These are phyloP conservation scores for Mycosphaerella sp. DNA, from an alignment of 2,329 filamentous ascomycete species.

Conservation along the genomic window DNA sequence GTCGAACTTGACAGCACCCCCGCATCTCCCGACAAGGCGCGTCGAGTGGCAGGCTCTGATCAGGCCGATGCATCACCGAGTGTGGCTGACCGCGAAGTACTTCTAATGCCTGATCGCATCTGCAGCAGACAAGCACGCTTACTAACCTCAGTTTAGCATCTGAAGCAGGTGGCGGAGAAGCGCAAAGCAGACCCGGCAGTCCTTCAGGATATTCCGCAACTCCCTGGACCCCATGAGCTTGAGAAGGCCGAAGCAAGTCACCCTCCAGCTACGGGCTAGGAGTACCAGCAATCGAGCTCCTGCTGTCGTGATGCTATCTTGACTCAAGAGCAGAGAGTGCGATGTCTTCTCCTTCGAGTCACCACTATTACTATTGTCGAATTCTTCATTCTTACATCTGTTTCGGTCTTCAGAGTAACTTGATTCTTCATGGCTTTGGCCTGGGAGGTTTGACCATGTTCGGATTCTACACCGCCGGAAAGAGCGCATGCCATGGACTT, in stretches of 20 bases:
- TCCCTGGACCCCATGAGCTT: slow-evolving; percentile 42
- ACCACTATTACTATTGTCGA: not conserved
- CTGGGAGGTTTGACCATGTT: not conserved
- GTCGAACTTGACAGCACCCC: slow-evolving; percentile 42
- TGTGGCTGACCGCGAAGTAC: slow-evolving; percentile 26
- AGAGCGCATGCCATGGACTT: not conserved
- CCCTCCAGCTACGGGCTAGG: not conserved
- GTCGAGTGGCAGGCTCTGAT: slow-evolving; percentile 20
- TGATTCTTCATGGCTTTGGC: not conserved
- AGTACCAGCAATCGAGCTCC: not conserved
- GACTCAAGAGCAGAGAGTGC: no score
- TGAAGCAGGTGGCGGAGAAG: slow-evolving; percentile 35
- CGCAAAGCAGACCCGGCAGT: slow-evolving; percentile 41
- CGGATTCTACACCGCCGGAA: not conserved
- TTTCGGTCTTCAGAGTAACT: no score
- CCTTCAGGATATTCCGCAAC: slow-evolving; percentile 41
- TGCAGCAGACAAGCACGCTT: not conserved
- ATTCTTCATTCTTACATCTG: not conserved
- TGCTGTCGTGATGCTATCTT: no score
- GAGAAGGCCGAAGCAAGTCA: slow-evolving; percentile 27
- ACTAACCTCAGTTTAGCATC: not conserved
- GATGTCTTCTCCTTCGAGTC: not conserved
- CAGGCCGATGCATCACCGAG: slow-evolving; percentile 14
- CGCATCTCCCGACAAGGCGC: slow-evolving; percentile 23
- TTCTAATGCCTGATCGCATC: no score